Evolutionary conservation across 2,329 filamentous ascomycete species (phyloP).

Genomic region (Arthrinium phaeospermum): DNA sequence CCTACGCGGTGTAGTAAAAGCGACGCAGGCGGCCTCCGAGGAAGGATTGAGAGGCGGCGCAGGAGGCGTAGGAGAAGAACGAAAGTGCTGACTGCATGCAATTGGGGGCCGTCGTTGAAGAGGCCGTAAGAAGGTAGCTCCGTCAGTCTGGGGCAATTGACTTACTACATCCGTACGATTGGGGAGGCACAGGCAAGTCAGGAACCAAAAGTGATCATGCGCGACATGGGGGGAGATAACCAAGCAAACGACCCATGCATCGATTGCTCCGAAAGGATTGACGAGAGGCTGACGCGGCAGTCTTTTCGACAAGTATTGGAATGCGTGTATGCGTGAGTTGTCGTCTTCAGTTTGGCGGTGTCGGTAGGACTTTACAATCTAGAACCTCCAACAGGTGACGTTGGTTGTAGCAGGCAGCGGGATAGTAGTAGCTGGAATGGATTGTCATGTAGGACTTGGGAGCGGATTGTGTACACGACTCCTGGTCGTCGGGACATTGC

Average conservation of each 20-base stretch:
- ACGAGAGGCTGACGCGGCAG: not conserved
- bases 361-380: not conserved
- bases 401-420: constrained; percentile 8
- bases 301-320: not conserved
- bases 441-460: constrained; percentile 12
- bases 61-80: not conserved
- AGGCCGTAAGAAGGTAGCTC: not conserved
- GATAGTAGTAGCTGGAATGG: not conserved
- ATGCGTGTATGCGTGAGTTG: not conserved
- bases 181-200: not conserved
- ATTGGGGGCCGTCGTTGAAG: not conserved
- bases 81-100: not conserved
- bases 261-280: not conserved
- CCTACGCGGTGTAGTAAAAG: not conserved
- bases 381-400: not conserved
- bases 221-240: not conserved
- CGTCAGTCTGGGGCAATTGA: not conserved
- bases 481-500: not conserved
- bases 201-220: not conserved
- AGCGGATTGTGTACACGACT: not conserved
- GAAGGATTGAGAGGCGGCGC: not conserved
- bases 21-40: not conserved
- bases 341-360: not conserved
- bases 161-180: not conserved
- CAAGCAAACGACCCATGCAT: not conserved